These are phyloP conservation scores for Penicillium coprophilum DNA, from an alignment of 495 filamentous ascomycete species.

Conservation along the genomic window DNA sequence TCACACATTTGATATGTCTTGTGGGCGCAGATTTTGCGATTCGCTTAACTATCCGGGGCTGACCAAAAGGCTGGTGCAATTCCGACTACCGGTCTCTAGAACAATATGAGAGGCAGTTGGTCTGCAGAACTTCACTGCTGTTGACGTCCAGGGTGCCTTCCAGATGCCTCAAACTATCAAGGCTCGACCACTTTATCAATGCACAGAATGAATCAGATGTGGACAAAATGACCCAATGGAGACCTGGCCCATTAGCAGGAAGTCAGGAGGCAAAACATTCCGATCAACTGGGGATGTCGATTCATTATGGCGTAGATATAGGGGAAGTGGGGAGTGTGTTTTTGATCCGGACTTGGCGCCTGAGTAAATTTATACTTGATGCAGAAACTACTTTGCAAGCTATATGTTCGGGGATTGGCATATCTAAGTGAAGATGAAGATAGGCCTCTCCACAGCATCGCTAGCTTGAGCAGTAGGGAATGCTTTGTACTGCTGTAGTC, in stretches of 20 bases:
- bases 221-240: constrained; percentile 26
- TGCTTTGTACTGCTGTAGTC: constrained; percentile 28
- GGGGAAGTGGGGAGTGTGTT: constrained; percentile 9
- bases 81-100: constrained; percentile 11
- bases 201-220: constrained; percentile 29
- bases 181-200: constrained; percentile 17
- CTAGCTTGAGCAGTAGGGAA: constrained; percentile 26
- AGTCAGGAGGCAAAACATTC: constrained; percentile 33
- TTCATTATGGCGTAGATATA: constrained; percentile 26
- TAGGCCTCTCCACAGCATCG: constrained; percentile 18
- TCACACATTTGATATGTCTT: background rate
- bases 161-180: constrained; percentile 20
- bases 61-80: background rate
- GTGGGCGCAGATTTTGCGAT: background rate
- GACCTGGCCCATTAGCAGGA: constrained; percentile 15
- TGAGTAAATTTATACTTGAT: constrained; percentile 8
- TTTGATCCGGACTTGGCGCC: constrained; percentile 21
- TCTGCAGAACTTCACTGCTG: constrained; percentile 8
- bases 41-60: background rate
- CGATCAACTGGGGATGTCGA: constrained; percentile 29
- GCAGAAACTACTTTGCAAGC: background rate
- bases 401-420: background rate
- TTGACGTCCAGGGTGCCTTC: constrained; percentile 16
- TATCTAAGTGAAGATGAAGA: background rate
- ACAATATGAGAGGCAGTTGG: constrained; percentile 16